phyloP scores from a whole-genome alignment of 1,284 basidiomycete species.

The Sporisorium scitamineum region DNA sequence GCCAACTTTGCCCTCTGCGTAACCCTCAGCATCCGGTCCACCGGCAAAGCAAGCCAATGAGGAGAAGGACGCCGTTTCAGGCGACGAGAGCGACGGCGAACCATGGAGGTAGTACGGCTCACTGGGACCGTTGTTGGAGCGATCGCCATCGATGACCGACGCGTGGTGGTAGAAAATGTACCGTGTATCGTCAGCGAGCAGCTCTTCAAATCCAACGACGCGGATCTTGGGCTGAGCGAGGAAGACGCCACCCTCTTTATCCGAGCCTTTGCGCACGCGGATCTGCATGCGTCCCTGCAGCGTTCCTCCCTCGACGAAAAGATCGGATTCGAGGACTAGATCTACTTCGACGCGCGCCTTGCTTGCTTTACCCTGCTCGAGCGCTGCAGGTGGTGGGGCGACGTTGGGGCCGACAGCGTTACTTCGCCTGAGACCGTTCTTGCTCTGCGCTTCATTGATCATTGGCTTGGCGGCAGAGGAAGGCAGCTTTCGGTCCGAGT shows the following conservation, averaged over 20 bases:
- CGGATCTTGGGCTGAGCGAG: constrained; percentile 84
- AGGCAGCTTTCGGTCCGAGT: constrained; percentile 48
- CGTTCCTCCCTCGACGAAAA: constrained; percentile 83
- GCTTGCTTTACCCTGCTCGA: constrained; percentile 60
- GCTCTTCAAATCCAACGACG: constrained; percentile 85
- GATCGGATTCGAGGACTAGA: constrained; percentile 80
- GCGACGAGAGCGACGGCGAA: constrained; percentile 53
- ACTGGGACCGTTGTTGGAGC: constrained; percentile 55
- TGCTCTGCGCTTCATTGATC: constrained; percentile 7
- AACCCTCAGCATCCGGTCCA: constrained; percentile 78
- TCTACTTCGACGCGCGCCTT: constrained; percentile 86
- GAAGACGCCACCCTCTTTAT: constrained; percentile 73
- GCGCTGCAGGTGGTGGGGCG: constrained; percentile 37
- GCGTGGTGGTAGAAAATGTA: constrained; percentile 88
- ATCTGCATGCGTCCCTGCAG: constrained; percentile 81
- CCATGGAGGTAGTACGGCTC: constrained; percentile 67
- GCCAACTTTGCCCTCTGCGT: constrained; percentile 74
- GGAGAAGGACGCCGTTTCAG: constrained; percentile 71
- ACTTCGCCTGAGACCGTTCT: constrained; percentile 26
- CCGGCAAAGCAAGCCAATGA: constrained; percentile 72
- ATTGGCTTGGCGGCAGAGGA: constrained; percentile 29
- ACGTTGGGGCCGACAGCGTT: constrained; percentile 27
- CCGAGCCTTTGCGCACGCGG: constrained; percentile 75
- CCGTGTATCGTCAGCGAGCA: constrained; percentile 76
- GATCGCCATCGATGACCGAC: constrained; percentile 72